Conservation (phyloP, 129 eudicot species). For the Tagetes erecta region DNA sequence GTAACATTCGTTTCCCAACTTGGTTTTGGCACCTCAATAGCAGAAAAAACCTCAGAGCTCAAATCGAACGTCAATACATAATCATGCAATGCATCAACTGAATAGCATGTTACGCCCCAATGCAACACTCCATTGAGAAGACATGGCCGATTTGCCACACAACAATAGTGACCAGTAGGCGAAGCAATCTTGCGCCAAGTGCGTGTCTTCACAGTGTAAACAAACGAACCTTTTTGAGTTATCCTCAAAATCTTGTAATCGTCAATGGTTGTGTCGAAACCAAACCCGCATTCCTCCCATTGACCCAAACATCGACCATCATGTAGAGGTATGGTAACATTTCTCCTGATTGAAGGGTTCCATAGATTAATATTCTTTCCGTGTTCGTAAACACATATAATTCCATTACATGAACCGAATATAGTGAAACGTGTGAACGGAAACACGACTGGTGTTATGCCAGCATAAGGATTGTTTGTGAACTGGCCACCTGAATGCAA, state of each 20-base stretch:
- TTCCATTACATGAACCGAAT: constrained; percentile 10
- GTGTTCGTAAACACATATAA: background rate
- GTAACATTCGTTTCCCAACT: background rate
- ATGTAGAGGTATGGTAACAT: background rate
- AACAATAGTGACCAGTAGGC: background rate
- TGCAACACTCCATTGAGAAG: constrained; percentile 15
- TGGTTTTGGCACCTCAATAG: background rate
- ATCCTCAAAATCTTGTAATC: constrained; percentile 17
- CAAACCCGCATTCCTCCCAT: background rate
- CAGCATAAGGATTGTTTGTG: background rate
- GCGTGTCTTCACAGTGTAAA: background rate
- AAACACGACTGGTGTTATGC: background rate
- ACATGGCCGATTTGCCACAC: background rate
- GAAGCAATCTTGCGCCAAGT: constrained; percentile 7
- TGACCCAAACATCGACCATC: background rate
- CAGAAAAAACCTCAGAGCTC: constrained; percentile 10
- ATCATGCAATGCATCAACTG: background rate
- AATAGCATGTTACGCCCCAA: background rate
- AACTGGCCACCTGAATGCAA: background rate
- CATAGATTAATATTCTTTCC: background rate
- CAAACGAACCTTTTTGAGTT: background rate
- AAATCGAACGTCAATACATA: constrained; percentile 13
- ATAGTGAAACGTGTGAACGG: background rate
- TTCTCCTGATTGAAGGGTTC: constrained; percentile 8
- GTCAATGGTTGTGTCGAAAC: background rate